Conservation (phyloP, 805 yeast species). For the Saturnispora dispora region DNA sequence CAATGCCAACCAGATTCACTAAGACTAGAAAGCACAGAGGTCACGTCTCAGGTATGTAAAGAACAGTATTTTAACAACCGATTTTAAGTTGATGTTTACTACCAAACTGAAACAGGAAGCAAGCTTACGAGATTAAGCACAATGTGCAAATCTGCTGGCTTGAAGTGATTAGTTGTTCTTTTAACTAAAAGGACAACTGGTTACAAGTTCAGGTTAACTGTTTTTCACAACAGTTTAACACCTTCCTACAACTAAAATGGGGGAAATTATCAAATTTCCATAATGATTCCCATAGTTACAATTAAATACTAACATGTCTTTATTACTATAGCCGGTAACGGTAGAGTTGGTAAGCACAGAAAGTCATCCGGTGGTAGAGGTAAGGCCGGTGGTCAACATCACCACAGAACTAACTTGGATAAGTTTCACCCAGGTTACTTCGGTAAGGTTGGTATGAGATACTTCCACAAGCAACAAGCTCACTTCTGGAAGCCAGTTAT, state of each 20-base stretch:
- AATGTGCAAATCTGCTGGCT: not conserved
- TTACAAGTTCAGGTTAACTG: not conserved
- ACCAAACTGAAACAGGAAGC: conserved; percentile 1
- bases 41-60: conserved; percentile 94
- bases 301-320: conserved; percentile 13
- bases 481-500: conserved; percentile 97
- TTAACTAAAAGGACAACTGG: not conserved
- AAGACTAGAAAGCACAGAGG: conserved; percentile 99
- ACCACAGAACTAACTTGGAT: conserved; percentile 99
- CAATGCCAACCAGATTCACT: conserved; percentile 98
- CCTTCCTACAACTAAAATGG: conserved; percentile 2
- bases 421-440: conserved; percentile 99
- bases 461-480: conserved; percentile 91
- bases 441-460: conserved; percentile 99
- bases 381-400: conserved; percentile 99
- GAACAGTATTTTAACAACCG: not conserved
- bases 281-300: conserved; percentile 7
- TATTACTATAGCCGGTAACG: conserved; percentile 85
- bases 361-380: conserved; percentile 99
- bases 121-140: not conserved
- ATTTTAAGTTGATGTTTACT: not conserved
- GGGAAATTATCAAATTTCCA: conserved; percentile 7
- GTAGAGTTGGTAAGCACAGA: conserved; percentile 99
- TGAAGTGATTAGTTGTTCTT: not conserved
- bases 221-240: not conserved